Base-by-base conservation (phyloP, 805 yeast species). In the Candida sonorensis region DNA sequence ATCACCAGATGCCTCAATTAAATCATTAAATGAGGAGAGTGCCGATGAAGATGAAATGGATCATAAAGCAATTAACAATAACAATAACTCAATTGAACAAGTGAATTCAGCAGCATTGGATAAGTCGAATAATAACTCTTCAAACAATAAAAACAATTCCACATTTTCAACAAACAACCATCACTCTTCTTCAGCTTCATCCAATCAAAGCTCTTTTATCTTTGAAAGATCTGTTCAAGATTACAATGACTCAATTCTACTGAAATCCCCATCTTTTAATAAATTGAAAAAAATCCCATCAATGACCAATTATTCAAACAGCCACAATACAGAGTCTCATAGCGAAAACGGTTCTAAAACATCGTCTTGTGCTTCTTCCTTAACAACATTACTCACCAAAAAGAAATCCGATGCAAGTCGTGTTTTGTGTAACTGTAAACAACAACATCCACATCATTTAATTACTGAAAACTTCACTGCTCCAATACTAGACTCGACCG, bases 401-500 rank as follows among this genome's bases (percentile, higher is more conserved):
- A 25, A 11, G 14, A 29, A 14, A 23, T 26, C 29, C 30, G 17
- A 10, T 21, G 20, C 27, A 23, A 30, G 13, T 27, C 26, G 31
- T 13, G 23, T 25, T 23, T 33, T 30, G 29, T 31, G 37, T 9
- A 27, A 27, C 2, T 27, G 35, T 7, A 12, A 23, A 9, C 13
- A 17, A 2, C 26, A 22, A 5, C 37, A 36, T 19, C 43, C 43
- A 4, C 31, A 26, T 10, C 53, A 58, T 45, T 35, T 50, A 65
- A 59, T 45, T 58, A 66, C 57, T 45, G 83, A 84, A 53, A 82
- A 86, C 55, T 72, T 59, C 44, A 82, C 85, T 14, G 82, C 94
- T 2, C 88, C 95, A 1, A 84, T 84, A 6, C 62, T 85, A 44
- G 94, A 84, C 46, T 85, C 94, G 7, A 72, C 92, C 4, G 69